phyloP scores from a whole-genome alignment of 352 stramenopile species.

The Phytopythium delawarense region DNA sequence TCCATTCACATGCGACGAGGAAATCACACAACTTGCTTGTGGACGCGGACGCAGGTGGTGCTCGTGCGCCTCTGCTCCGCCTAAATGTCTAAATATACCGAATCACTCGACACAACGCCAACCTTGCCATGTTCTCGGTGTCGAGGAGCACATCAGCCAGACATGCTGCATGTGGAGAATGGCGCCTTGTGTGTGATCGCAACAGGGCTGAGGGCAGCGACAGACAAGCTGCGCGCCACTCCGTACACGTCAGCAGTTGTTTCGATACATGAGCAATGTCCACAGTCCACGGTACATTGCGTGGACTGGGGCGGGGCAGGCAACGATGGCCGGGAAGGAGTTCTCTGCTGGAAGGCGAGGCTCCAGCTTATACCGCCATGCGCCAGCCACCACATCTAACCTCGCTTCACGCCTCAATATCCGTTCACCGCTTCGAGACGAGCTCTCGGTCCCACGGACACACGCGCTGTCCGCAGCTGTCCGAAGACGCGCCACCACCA shows the following conservation, averaged over 20 bases:
- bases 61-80: background rate
- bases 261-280: conserved; percentile 38
- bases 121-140: background rate
- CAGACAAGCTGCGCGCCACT: conserved; percentile 70
- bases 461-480: conserved; percentile 13
- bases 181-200: background rate
- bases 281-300: too few species aligned
- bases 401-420: background rate
- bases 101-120: background rate
- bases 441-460: conserved; percentile 65
- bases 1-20: conserved; percentile 8
- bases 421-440: conserved; percentile 27
- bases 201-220: conserved; percentile 67
- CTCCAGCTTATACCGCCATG: too few species aligned
- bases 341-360: too few species aligned
- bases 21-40: background rate
- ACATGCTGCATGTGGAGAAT: too few species aligned
- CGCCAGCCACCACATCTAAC: background rate
- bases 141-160: too few species aligned
- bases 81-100: conserved; percentile 2
- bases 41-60: background rate
- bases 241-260: conserved; percentile 78
- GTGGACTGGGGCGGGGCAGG: too few species aligned
- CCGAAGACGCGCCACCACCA: conserved; percentile 23
- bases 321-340: too few species aligned